Evolutionary conservation across 1,139 yeast genomes (phyloP).

Genomic region (Kurtzmaniella quercitrusa): DNA sequence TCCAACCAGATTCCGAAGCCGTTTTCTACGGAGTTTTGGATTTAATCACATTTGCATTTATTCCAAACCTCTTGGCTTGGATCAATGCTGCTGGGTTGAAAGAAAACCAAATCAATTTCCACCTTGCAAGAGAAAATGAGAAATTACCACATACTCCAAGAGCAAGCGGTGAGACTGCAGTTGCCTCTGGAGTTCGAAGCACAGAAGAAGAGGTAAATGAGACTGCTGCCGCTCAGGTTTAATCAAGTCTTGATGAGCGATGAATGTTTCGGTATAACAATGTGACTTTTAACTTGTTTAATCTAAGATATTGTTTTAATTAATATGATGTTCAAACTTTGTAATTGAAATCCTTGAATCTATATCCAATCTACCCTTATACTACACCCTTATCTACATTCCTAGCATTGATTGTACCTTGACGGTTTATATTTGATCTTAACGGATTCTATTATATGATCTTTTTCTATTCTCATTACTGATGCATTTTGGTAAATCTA

Average conservation of each 20-base stretch:
- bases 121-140: slow-evolving; percentile 11
- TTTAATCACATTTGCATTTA: slow-evolving; percentile 37
- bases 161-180: slow-evolving; percentile 34
- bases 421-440: too few relatives aligned
- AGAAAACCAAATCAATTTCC: slow-evolving; percentile 18
- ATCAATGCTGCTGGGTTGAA: slow-evolving; percentile 24
- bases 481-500: background rate
- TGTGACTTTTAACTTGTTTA: too few relatives aligned
- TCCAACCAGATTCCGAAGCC: slow-evolving; percentile 64
- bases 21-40: slow-evolving; percentile 64
- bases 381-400: too few relatives aligned
- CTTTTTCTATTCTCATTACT: too few relatives aligned
- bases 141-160: slow-evolving; percentile 28
- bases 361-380: too few relatives aligned
- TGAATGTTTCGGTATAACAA: too few relatives aligned
- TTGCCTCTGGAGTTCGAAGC: slow-evolving; percentile 12
- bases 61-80: slow-evolving; percentile 38
- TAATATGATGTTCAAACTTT: too few relatives aligned
- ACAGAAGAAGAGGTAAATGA: slow-evolving; percentile 1
- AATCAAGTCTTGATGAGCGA: background rate
- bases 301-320: too few relatives aligned
- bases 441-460: too few relatives aligned
- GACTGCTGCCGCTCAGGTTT: slow-evolving; percentile 1
- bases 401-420: too few relatives aligned
- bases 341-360: too few relatives aligned